phyloP scores from a whole-genome alignment of 345 rosid species.

The Hibiscus mutabilis region DNA sequence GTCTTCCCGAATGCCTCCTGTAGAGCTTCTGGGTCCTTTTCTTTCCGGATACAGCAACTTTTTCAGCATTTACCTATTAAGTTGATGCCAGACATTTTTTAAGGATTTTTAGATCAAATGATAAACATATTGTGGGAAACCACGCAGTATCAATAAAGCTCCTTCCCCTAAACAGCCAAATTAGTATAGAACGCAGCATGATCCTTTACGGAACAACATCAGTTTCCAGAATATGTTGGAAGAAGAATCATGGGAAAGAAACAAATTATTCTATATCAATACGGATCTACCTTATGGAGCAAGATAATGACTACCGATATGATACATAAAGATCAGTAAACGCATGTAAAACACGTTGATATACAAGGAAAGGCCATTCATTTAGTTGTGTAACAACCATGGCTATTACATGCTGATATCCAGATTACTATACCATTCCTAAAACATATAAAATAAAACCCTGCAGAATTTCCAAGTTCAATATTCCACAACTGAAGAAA shows the following conservation, averaged over 20 bases:
- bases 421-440: neutral
- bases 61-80: constrained; percentile 85
- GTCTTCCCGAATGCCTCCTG: constrained; percentile 97
- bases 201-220: neutral
- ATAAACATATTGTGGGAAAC: neutral
- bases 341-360: too few species aligned
- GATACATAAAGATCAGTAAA: too few species aligned
- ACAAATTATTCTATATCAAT: neutral
- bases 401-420: neutral
- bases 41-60: constrained; percentile 92
- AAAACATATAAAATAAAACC: neutral
- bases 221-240: neutral
- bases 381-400: too few species aligned
- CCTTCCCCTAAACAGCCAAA: neutral
- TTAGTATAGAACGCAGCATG: neutral
- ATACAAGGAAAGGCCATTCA: too few species aligned
- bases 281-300: neutral
- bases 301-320: neutral
- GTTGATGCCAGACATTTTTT: neutral
- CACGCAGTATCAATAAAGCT: neutral
- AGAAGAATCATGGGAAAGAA: neutral
- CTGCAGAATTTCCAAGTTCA: neutral
- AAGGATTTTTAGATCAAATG: neutral
- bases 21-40: constrained; percentile 89
- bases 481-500: neutral